phyloP scores from a whole-genome alignment of 169 alveolate species.

The Cystoisospora suis region DNA sequence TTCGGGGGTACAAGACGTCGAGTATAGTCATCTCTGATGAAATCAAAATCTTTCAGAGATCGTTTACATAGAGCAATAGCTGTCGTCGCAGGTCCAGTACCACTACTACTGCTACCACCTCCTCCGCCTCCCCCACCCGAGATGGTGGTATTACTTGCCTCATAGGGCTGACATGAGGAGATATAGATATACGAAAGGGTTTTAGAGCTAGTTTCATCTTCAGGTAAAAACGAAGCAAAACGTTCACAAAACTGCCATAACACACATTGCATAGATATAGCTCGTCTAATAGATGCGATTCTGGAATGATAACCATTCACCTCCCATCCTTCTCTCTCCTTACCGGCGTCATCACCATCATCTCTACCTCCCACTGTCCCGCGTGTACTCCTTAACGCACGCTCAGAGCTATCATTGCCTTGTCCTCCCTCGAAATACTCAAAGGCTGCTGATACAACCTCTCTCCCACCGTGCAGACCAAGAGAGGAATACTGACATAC shows the following conservation, averaged over 20 bases:
- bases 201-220: neutral
- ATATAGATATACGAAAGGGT: neutral
- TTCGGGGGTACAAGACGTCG: slow-evolving; percentile 35
- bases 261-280: neutral
- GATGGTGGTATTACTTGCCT: too few species aligned
- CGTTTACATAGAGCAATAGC: slow-evolving; percentile 58
- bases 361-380: too few species aligned
- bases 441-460: too few species aligned
- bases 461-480: too few species aligned
- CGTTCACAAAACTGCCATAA: neutral
- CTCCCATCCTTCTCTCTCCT: neutral
- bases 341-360: neutral
- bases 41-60: slow-evolving; percentile 57
- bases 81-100: slow-evolving; percentile 49
- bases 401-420: too few species aligned
- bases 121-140: too few species aligned
- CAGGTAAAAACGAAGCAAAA: neutral
- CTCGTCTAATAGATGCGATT: too few species aligned
- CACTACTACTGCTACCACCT: slow-evolving; percentile 62
- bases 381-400: too few species aligned
- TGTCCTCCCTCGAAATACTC: too few species aligned
- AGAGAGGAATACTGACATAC: too few species aligned
- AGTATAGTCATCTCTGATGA: slow-evolving; percentile 51
- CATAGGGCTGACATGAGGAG: slow-evolving; percentile 36
- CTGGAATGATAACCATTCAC: too few species aligned